Base-by-base conservation (phyloP, 148 eudicot species). In the Rhododendron simsii region DNA sequence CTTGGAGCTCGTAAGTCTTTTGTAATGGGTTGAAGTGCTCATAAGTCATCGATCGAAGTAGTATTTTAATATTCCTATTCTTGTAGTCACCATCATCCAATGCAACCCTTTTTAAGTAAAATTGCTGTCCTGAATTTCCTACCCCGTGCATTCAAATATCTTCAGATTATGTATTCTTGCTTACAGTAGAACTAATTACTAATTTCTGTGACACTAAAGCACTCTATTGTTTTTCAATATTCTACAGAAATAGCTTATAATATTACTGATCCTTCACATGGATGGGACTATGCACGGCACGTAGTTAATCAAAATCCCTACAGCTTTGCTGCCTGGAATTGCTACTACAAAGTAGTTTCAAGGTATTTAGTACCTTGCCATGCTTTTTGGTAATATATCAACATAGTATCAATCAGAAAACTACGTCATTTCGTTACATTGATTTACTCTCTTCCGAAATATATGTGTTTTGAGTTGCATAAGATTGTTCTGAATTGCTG, bases 321-420 rank as follows among this genome's bases (percentile, higher is more conserved):
- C 81, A 93, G 98, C 90, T 88, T 90, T 88, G 91, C 99, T 88
- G 99, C 99, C 55, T 96, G 99, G 99, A 96, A 93, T 89, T 91
- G 95, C 94, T 96, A 92, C 88, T 96, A 96, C 86, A 92, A 92
- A 90, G 89, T 92, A 85, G 89, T 93, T 67, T 89, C 90, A 84
- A 95, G 96, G 99, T 94, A 94, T 48, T 41, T 48, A 59, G 30
- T 33, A 63, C n/a, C 41, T 81, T 18, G 5, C 39, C 73, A 18
- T 23, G 47, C 63, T 16, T 59, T 63, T 81, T 26, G 44, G 53
- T 81, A 35, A 13, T 37, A 39, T 30, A 81, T 44, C 21, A 12
- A 41, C 57, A 5, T 41, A 26, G 30, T n/a, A 65, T n/a, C 73
- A 65, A n/a, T 26, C 73, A 26, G 73, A 65, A 65, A 65, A 65